Evolutionary conservation across 2,329 filamentous ascomycete species (phyloP).

Genomic region (Corinectria fuckeliana): DNA sequence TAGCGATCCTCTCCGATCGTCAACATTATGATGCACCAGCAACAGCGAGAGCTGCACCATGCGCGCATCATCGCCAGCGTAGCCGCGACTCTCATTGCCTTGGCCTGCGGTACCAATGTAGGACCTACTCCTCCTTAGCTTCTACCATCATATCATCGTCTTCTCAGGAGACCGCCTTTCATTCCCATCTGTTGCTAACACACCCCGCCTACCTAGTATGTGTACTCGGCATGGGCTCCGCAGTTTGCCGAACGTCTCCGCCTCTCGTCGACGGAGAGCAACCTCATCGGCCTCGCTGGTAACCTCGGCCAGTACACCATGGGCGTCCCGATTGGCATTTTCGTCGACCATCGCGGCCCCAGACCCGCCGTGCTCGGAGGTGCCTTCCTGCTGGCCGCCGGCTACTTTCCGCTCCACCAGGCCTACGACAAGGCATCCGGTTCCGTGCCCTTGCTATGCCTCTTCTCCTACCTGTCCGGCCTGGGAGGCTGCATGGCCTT

Average conservation of each 20-base stretch:
- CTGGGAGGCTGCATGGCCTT: slow-evolving; percentile 93
- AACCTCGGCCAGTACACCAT: slow-evolving; percentile 93
- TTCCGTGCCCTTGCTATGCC: slow-evolving; percentile 69
- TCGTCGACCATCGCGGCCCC: slow-evolving; percentile 84
- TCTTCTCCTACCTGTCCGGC: slow-evolving; percentile 86
- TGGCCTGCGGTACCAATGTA: slow-evolving; percentile 94
- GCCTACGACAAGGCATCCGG: slow-evolving; percentile 75
- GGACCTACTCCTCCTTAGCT: slow-evolving; percentile 34
- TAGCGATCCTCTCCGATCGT: not conserved
- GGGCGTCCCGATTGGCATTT: slow-evolving; percentile 86
- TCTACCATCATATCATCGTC: not conserved
- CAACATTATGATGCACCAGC: slow-evolving; percentile 35
- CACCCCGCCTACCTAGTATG: slow-evolving; percentile 73
- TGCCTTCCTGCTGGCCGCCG: slow-evolving; percentile 72
- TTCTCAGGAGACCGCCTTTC: not conserved
- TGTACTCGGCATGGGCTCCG: slow-evolving; percentile 96
- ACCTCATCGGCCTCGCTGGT: slow-evolving; percentile 85
- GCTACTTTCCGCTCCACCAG: slow-evolving; percentile 85
- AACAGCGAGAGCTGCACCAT: slow-evolving; percentile 55
- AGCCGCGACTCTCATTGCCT: slow-evolving; percentile 81
- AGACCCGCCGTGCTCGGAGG: slow-evolving; percentile 80
- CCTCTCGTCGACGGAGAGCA: slow-evolving; percentile 90
- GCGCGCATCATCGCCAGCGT: slow-evolving; percentile 82
- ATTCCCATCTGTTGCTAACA: slow-evolving; percentile 18
- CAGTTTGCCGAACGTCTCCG: slow-evolving; percentile 89